These are phyloP conservation scores for Phaffomyces antillensis DNA, from an alignment of 805 yeast genomes.

Conservation along the genomic window DNA sequence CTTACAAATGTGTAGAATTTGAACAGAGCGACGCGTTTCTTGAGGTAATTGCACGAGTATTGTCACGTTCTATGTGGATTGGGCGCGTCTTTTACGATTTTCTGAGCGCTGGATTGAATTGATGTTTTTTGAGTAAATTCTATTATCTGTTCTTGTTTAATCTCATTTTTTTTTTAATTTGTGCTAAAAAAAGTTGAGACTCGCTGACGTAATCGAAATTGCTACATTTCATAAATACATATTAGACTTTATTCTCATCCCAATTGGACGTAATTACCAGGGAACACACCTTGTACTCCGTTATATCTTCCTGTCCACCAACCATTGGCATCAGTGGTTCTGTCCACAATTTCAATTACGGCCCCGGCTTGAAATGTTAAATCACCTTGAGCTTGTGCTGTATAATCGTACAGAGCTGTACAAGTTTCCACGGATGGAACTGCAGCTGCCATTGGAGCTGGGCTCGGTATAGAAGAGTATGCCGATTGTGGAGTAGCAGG, in stretches of 20 bases:
- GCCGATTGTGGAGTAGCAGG: constrained; percentile 27
- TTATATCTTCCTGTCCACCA: constrained; percentile 96
- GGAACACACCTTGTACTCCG: constrained; percentile 88
- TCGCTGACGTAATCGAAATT: too few species aligned
- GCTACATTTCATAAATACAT: background rate
- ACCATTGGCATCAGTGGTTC: constrained; percentile 79
- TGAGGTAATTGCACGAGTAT: too few species aligned
- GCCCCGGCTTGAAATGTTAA: constrained; percentile 84
- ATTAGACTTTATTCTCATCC: constrained; percentile 23
- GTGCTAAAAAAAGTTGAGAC: constrained; percentile 2
- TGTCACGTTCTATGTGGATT: too few species aligned
- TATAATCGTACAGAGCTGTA: constrained; percentile 85
- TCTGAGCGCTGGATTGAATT: too few species aligned
- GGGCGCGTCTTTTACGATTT: too few species aligned
- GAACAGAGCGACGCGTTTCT: too few species aligned
- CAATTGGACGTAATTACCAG: constrained; percentile 91
- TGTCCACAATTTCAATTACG: constrained; percentile 72
- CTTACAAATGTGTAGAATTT: too few species aligned
- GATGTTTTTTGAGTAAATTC: too few species aligned
- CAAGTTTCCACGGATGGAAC: constrained; percentile 50
- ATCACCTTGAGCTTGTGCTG: constrained; percentile 93
- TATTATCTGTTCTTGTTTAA: too few species aligned
- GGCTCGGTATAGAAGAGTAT: constrained; percentile 20
- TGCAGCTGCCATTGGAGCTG: constrained; percentile 23
- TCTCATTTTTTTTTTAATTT: background rate